These are phyloP conservation scores for Scenedesmus sp. DNA, from an alignment of 163 green algal species.

Conservation along the genomic window DNA sequence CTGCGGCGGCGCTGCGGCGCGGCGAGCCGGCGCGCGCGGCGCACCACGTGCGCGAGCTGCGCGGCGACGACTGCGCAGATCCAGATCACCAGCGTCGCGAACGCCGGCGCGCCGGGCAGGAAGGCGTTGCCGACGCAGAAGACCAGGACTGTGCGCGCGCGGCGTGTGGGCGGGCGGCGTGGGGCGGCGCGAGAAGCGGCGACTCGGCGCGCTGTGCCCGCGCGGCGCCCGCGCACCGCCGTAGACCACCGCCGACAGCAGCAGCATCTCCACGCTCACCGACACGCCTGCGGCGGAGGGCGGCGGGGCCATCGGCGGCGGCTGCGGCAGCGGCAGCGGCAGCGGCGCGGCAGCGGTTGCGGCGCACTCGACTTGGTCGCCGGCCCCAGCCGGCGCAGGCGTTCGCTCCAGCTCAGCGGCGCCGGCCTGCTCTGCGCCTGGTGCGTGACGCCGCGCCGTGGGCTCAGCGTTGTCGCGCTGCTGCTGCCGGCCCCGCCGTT, in stretches of 20 bases:
- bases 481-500: no score
- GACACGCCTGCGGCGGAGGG: slow-evolving; percentile 18
- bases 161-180: background rate
- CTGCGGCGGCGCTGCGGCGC: background rate
- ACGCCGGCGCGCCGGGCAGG: slow-evolving; percentile 30
- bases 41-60: slow-evolving; percentile 39
- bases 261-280: slow-evolving; percentile 23
- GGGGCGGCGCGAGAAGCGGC: background rate
- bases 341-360: no score
- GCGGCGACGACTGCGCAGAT: slow-evolving; percentile 23
- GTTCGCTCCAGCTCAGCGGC: no score
- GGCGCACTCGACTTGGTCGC: no score
- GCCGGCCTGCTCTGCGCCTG: no score
- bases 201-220: no score
- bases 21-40: background rate
- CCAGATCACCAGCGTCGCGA: slow-evolving; percentile 44
- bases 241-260: slow-evolving; percentile 42
- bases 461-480: no score
- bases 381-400: no score
- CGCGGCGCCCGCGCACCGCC: slow-evolving; percentile 23
- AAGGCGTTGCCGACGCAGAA: slow-evolving; percentile 35
- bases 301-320: no score
- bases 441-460: no score
- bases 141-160: slow-evolving; percentile 22
- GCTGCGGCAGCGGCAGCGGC: no score